phyloP scores from a whole-genome alignment of 2,329 filamentous ascomycete genomes.

The Xylariaceae sp. region DNA sequence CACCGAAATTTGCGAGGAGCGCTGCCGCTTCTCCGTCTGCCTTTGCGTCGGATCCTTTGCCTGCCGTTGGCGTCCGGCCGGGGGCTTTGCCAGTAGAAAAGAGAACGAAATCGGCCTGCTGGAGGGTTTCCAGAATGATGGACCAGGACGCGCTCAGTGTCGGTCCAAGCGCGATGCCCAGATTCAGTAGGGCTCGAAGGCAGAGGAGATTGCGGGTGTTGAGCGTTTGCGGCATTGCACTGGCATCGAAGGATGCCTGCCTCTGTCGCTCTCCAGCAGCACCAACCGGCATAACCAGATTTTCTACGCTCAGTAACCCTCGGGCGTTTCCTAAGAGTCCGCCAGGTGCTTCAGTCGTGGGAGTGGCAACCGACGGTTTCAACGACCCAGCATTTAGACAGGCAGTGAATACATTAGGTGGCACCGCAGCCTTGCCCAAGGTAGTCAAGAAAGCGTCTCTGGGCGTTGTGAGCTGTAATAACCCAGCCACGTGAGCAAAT shows the following conservation, averaged over 20 bases:
- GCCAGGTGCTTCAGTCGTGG: slow-evolving; percentile 41
- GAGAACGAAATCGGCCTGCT: slow-evolving; percentile 85
- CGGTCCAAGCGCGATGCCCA: slow-evolving; percentile 89
- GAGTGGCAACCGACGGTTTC: slow-evolving; percentile 35
- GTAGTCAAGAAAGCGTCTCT: slow-evolving; percentile 93
- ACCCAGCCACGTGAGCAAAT: slow-evolving; percentile 86
- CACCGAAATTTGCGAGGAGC: slow-evolving; percentile 60
- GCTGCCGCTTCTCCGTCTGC: slow-evolving; percentile 43
- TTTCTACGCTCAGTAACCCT: slow-evolving; percentile 67
- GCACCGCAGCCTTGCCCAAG: slow-evolving; percentile 85
- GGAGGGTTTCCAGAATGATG: slow-evolving; percentile 84
- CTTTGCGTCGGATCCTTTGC: slow-evolving; percentile 37
- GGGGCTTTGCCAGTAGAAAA: slow-evolving; percentile 53
- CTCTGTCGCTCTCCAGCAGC: slow-evolving; percentile 50
- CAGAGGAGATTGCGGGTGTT: slow-evolving; percentile 89
- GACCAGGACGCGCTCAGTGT: slow-evolving; percentile 80
- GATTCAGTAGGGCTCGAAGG: slow-evolving; percentile 81
- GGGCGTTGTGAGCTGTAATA: slow-evolving; percentile 76
- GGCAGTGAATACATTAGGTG: slow-evolving; percentile 64
- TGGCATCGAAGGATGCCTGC: slow-evolving; percentile 50
- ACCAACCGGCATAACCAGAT: slow-evolving; percentile 51
- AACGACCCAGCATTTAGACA: slow-evolving; percentile 44
- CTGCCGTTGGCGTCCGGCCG: slow-evolving; percentile 42
- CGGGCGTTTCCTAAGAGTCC: slow-evolving; percentile 65
- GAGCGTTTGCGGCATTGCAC: slow-evolving; percentile 43